Evolutionary conservation across 1,284 basidiomycete species (phyloP).

Genomic region (Vanrija pseudolonga): DNA sequence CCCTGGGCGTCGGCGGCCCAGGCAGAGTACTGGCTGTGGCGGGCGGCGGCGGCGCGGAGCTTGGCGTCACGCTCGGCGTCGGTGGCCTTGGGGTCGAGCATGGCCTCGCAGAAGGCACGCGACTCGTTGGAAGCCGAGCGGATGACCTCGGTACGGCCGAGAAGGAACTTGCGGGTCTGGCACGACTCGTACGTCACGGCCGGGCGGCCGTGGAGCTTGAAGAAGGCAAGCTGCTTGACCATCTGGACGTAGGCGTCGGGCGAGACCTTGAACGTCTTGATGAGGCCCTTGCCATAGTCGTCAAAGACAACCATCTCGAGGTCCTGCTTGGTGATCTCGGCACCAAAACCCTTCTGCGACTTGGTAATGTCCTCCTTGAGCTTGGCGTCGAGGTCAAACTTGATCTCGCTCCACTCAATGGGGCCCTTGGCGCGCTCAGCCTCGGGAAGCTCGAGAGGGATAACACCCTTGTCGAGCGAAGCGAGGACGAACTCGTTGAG

Average conservation of each 20-base stretch:
- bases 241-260: slow-evolving; percentile 96
- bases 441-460: slow-evolving; percentile 58
- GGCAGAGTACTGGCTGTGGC: slow-evolving; percentile 81
- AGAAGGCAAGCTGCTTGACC: slow-evolving; percentile 92
- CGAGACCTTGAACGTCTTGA: slow-evolving; percentile 84
- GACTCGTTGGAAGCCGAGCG: slow-evolving; percentile 77
- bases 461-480: slow-evolving; percentile 70
- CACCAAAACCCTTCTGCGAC: slow-evolving; percentile 68
- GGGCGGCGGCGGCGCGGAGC: slow-evolving; percentile 71
- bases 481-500: slow-evolving; percentile 92
- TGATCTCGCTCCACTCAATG: slow-evolving; percentile 62
- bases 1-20: slow-evolving; percentile 94
- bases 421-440: slow-evolving; percentile 48
- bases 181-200: slow-evolving; percentile 89
- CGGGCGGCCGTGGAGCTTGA: slow-evolving; percentile 74
- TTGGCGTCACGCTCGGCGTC: slow-evolving; percentile 64
- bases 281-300: slow-evolving; percentile 82
- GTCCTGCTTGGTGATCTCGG: slow-evolving; percentile 74
- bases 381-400: slow-evolving; percentile 65
- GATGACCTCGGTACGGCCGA: slow-evolving; percentile 92
- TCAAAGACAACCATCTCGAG: slow-evolving; percentile 84
- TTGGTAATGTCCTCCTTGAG: slow-evolving; percentile 50
- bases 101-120: slow-evolving; percentile 80
- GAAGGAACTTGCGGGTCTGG: slow-evolving; percentile 89
- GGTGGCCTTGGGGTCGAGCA: slow-evolving; percentile 62